Percentiles rank a stretch among this genome's conserved stretches.
These are phyloP conservation scores for Ophiostoma tasmaniense DNA, from an alignment of 2,329 filamentous ascomycete genomes.

Conservation along the genomic window DNA sequence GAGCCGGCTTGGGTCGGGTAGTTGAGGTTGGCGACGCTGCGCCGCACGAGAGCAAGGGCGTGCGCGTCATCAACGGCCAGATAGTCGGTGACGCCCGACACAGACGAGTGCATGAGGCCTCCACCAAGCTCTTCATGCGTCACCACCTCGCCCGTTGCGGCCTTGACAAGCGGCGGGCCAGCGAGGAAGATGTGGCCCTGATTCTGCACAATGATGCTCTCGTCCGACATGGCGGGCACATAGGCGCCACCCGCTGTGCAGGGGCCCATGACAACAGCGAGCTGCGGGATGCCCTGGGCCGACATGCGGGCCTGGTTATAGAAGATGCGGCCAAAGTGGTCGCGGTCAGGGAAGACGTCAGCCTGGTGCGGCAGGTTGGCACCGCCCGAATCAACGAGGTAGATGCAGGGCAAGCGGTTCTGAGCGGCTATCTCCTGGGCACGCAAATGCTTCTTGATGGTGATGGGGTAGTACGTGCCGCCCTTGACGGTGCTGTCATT, in stretches of 20 bases:
- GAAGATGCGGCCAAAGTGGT: conserved; percentile 96
- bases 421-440: conserved; percentile 86
- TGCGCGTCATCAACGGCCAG: conserved; percentile 91
- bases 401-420: conserved; percentile 80
- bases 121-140: conserved; percentile 86
- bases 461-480: conserved; percentile 93
- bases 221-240: conserved; percentile 94
- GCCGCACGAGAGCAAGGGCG: conserved; percentile 73
- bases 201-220: conserved; percentile 90
- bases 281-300: conserved; percentile 77
- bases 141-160: conserved; percentile 87
- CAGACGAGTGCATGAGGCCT: conserved; percentile 78
- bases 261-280: conserved; percentile 92
- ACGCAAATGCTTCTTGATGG: conserved; percentile 92
- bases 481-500: conserved; percentile 98
- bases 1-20: conserved; percentile 39
- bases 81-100: conserved; percentile 92
- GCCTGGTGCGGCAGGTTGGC: conserved; percentile 93
- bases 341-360: conserved; percentile 88
- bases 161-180: conserved; percentile 88
- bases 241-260: conserved; percentile 95
- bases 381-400: conserved; percentile 90
- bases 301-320: conserved; percentile 97
- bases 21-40: conserved; percentile 82
- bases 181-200: conserved; percentile 98